Conservation (phyloP, 2,329 filamentous ascomycete species). For the Pestalotiopsis sp. region DNA sequence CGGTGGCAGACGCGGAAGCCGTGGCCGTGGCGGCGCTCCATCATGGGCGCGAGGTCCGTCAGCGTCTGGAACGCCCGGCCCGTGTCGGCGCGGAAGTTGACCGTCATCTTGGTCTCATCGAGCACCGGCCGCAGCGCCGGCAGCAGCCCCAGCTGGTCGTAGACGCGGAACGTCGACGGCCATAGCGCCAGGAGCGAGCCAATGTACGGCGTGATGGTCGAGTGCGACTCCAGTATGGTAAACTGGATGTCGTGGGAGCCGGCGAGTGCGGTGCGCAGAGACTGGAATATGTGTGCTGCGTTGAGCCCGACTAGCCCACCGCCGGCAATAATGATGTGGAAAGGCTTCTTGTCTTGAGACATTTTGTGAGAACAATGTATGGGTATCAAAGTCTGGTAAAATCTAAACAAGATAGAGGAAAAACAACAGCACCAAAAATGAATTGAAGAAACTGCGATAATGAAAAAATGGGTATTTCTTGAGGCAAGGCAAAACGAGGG, state of each 20-base stretch:
- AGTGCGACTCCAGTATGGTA: constrained; percentile 6
- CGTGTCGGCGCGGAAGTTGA: constrained; percentile 7
- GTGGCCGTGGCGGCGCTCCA: constrained; percentile 1
- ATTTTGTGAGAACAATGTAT: neutral
- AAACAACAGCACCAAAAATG: neutral
- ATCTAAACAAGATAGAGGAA: neutral
- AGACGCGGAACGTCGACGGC: constrained; percentile 7
- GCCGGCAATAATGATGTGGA: constrained; percentile 13
- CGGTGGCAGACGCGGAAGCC: neutral
- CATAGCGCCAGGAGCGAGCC: constrained; percentile 3
- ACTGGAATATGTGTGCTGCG: constrained; percentile 8
- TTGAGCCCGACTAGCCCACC: constrained; percentile 11
- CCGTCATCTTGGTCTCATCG: neutral
- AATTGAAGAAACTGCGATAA: too few species aligned
- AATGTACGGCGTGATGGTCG: constrained; percentile 1
- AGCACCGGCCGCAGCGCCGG: neutral
- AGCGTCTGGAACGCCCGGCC: neutral
- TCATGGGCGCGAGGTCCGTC: neutral
- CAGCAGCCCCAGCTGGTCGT: constrained; percentile 11
- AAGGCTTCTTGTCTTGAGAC: neutral
- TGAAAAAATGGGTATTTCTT: neutral
- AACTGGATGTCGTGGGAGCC: neutral
- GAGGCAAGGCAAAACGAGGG: neutral
- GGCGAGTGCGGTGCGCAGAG: neutral
- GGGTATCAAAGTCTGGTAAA: neutral